phyloP scores from a whole-genome alignment of 257 asterid genomes.

The Ilex aquifolium region DNA sequence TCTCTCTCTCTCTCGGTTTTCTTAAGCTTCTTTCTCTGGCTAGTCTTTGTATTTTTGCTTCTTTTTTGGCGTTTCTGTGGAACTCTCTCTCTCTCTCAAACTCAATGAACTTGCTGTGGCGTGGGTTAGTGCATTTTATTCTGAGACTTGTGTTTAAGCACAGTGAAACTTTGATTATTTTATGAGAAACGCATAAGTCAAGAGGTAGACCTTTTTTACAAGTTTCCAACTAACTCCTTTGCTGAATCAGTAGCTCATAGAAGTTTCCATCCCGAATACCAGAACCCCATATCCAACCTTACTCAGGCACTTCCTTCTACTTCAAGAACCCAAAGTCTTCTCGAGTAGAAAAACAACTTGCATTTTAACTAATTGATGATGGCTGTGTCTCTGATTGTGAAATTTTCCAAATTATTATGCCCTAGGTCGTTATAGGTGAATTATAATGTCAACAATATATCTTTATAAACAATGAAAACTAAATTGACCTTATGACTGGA shows the following conservation, averaged over 20 bases:
- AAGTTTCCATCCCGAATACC: conserved; percentile 18
- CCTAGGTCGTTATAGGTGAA: no score
- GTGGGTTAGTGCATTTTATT: conserved; percentile 18
- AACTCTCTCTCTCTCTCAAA: conserved; percentile 16
- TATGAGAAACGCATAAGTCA: conserved; percentile 33
- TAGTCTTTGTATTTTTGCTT: no score
- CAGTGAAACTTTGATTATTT: conserved; percentile 15
- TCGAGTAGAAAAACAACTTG: not conserved
- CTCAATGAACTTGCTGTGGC: conserved; percentile 13
- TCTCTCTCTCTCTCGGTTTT: not conserved
- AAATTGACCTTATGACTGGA: no score
- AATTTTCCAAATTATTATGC: not conserved
- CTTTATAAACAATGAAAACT: no score
- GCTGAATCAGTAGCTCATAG: conserved; percentile 5
- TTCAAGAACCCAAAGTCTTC: conserved; percentile 10
- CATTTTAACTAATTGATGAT: conserved; percentile 14
- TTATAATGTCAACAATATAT: no score
- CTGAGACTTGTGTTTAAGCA: conserved; percentile 16
- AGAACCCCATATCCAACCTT: conserved; percentile 3
- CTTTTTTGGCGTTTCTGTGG: no score
- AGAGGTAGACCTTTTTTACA: conserved; percentile 26
- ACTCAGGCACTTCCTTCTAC: conserved; percentile 14
- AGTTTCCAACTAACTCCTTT: conserved; percentile 3
- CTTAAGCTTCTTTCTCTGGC: not conserved
- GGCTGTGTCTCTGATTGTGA: no score